Evolutionary conservation across 352 stramenopile species (phyloP), one percentile per base, ranked within the genome.

Genomic region (Phytopythium vexans): DNA sequence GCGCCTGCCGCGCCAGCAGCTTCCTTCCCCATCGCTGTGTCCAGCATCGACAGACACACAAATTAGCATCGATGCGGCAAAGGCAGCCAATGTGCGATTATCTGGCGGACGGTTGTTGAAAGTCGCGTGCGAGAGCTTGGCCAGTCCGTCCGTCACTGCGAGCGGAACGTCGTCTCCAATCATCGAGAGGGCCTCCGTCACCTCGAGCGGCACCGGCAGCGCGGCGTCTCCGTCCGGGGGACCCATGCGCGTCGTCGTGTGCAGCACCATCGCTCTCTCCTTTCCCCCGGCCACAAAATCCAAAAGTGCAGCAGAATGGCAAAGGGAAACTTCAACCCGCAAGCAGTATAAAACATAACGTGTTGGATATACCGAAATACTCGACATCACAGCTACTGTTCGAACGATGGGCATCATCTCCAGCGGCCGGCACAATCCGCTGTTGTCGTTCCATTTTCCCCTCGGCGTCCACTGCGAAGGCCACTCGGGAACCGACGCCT

Each of bases 51-150:
- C 46, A 42, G 6, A 52, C 33, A 32, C 5, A 44, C n/a, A 43
- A 37, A 8, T 11, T 6, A 38, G 21, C 31, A 15, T 39, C 11
- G 8, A 31, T 47, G 6, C 45, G 9, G 37, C 21, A 46, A 11
- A 42, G 46, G 11, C 41, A 43, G 33, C 4, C 34, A 21, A 32
- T 40, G 10, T 37, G 11, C n/a, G 35, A 50, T 8, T 21, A 52
- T 42, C 15, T 3, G 54, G 55, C 73, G 48, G 46, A 88, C 82
- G 72, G 54, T 90, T 77, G 62, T 89, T 92, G 53, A 92, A 92
- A 11, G 77, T 87, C n/a, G 68, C 72, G 52, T 88, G 79, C 14
- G 73, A 77, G 41, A 92, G 69, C 64, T 88, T 88, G 36, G 76
- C 76, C 50, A 90, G 77, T 0, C 82, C 82, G 36, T 92, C 79